Conservation (phyloP, 257 asterid species). For the Petunia axillaris region DNA sequence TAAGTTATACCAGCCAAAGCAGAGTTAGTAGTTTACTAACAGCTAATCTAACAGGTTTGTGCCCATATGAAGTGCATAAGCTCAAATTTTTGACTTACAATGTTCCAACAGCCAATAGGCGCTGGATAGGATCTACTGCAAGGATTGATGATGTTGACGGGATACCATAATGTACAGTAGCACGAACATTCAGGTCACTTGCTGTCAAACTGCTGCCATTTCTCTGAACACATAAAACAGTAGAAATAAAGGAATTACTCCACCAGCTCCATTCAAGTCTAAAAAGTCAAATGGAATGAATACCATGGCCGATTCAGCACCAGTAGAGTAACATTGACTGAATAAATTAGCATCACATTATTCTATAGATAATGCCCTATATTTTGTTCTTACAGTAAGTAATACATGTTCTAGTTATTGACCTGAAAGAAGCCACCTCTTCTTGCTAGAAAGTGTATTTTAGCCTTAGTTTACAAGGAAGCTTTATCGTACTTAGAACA, state of each 20-base stretch:
- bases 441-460: neutral
- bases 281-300: conserved; percentile 8
- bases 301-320: neutral
- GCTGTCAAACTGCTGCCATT: conserved; percentile 50
- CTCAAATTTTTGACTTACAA: conserved; percentile 49
- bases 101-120: conserved; percentile 81
- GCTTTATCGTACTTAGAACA: neutral
- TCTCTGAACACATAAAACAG: conserved; percentile 43
- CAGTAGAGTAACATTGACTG: neutral
- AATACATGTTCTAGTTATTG: neutral
- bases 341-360: neutral
- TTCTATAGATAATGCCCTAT: neutral
- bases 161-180: conserved; percentile 77
- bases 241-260: conserved; percentile 5
- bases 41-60: conserved; percentile 10
- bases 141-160: conserved; percentile 85
- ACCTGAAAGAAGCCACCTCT: neutral
- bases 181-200: conserved; percentile 62
- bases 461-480: neutral
- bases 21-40: neutral
- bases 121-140: conserved; percentile 85
- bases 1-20: conserved; percentile 5
- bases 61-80: conserved; percentile 11
- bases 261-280: neutral
- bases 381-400: neutral